Evolutionary conservation across 331 rosid genomes (phyloP).

Genomic region (Cydonia oblonga): DNA sequence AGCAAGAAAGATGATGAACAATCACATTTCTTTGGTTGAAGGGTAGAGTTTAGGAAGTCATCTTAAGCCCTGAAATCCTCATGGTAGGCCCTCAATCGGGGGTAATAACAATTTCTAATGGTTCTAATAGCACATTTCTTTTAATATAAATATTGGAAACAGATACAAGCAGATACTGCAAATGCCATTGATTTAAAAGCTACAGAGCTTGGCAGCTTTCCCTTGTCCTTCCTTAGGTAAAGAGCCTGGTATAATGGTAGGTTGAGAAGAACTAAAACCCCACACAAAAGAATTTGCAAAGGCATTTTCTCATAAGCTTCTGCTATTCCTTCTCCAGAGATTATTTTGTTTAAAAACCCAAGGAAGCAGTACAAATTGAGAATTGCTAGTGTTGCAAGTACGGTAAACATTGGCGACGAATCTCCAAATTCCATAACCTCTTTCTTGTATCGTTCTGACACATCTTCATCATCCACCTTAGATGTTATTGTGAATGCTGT

Average conservation of each 20-base stretch:
- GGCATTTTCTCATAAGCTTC: slow-evolving; percentile 23
- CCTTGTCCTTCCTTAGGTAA: slow-evolving; percentile 50
- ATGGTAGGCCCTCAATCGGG: too few species aligned
- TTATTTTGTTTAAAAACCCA: slow-evolving; percentile 24
- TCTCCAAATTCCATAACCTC: slow-evolving; percentile 65
- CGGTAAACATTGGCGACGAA: slow-evolving; percentile 50
- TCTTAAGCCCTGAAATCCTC: too few species aligned
- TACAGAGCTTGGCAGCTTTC: slow-evolving; percentile 37
- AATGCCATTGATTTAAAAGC: slow-evolving; percentile 32
- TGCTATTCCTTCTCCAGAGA: slow-evolving; percentile 14
- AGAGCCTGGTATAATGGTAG: slow-evolving; percentile 52
- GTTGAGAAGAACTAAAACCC: slow-evolving; percentile 40
- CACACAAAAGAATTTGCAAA: slow-evolving; percentile 45
- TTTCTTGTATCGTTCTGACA: slow-evolving; percentile 36
- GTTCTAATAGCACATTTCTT: background rate
- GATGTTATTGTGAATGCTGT: slow-evolving; percentile 27
- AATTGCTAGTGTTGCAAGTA: slow-evolving; percentile 47
- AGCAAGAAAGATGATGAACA: too few species aligned
- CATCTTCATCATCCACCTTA: slow-evolving; percentile 52
- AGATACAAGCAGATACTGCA: slow-evolving; percentile 30
- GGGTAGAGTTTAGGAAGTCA: too few species aligned
- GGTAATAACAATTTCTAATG: background rate
- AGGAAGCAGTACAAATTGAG: slow-evolving; percentile 42
- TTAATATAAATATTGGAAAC: slow-evolving; percentile 16
- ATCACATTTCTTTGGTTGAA: too few species aligned